Evolutionary conservation across 257 asterid genomes (phyloP).

Genomic region (Plantago ovata): DNA sequence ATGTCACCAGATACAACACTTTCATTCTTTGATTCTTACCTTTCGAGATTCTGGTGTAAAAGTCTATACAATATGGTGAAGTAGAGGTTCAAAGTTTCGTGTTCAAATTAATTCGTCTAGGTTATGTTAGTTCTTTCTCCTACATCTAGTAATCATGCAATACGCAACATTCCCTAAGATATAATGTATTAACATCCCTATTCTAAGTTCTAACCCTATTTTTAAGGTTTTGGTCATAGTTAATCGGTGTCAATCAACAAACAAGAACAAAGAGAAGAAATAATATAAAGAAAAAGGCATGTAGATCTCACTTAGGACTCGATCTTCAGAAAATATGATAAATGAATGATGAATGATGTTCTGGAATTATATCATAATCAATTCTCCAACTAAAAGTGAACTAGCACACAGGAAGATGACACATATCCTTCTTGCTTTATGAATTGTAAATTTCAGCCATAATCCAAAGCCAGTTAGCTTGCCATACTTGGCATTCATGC

Average conservation of each 20-base stretch:
- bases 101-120: too few relatives aligned
- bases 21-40: background rate
- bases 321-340: background rate
- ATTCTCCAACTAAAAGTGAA: slow-evolving; percentile 3
- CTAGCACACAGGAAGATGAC: background rate
- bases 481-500: slow-evolving; percentile 7
- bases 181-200: too few relatives aligned
- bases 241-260: background rate
- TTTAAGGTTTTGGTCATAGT: background rate
- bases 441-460: slow-evolving; percentile 10
- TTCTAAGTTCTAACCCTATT: too few relatives aligned
- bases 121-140: too few relatives aligned
- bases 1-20: background rate
- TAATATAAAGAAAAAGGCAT: background rate
- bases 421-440: background rate
- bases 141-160: too few relatives aligned
- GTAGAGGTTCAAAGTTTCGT: too few relatives aligned
- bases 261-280: background rate
- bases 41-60: background rate
- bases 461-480: background rate
- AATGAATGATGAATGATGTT: background rate
- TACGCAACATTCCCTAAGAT: too few relatives aligned
- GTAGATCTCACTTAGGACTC: background rate
- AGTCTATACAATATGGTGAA: too few relatives aligned
- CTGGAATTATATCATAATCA: background rate